Evolutionary conservation across 2,329 filamentous ascomycete species (phyloP).

Genomic region (Hypoxylon sp.): DNA sequence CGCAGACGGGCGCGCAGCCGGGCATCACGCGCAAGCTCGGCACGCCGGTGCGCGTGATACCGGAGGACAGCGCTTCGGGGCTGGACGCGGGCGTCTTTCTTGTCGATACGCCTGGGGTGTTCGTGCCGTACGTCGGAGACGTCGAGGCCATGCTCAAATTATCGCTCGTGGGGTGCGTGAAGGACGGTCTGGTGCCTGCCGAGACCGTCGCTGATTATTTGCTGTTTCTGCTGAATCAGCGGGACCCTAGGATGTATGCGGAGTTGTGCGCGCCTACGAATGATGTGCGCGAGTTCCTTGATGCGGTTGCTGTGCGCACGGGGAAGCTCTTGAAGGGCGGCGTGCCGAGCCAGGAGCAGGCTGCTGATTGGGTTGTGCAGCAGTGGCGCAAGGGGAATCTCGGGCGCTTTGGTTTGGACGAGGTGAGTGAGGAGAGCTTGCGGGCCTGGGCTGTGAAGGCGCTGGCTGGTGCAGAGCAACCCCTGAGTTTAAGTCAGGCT

Average conservation of each 20-base stretch:
- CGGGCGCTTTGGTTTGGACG: constrained; percentile 84
- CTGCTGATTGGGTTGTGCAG: constrained; percentile 85
- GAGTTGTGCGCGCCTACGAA: constrained; percentile 82
- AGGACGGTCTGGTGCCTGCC: constrained; percentile 85
- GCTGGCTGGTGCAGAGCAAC: constrained; percentile 61
- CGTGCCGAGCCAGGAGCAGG: constrained; percentile 76
- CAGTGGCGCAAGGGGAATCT: constrained; percentile 84
- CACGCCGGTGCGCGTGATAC: constrained; percentile 82
- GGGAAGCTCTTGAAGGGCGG: constrained; percentile 84
- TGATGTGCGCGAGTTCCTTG: constrained; percentile 81
- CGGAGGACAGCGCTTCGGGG: constrained; percentile 49
- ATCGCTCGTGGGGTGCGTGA: constrained; percentile 91
- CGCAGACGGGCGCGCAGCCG: constrained; percentile 86
- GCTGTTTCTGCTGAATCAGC: constrained; percentile 84
- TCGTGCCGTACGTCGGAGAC: constrained; percentile 90
- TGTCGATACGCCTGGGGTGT: constrained; percentile 94
- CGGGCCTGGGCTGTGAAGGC: constrained; percentile 60
- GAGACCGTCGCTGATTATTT: constrained; percentile 91
- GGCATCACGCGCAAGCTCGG: constrained; percentile 90
- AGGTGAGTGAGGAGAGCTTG: constrained; percentile 74
- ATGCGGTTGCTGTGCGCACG: constrained; percentile 78
- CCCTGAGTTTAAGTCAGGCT: constrained; percentile 77
- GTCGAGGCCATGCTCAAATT: constrained; percentile 94
- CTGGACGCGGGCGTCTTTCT: constrained; percentile 80
- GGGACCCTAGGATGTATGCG: constrained; percentile 73